phyloP scores from a whole-genome alignment of 108 stramenopile species.

The Pseudonitzschia delicatissima region DNA sequence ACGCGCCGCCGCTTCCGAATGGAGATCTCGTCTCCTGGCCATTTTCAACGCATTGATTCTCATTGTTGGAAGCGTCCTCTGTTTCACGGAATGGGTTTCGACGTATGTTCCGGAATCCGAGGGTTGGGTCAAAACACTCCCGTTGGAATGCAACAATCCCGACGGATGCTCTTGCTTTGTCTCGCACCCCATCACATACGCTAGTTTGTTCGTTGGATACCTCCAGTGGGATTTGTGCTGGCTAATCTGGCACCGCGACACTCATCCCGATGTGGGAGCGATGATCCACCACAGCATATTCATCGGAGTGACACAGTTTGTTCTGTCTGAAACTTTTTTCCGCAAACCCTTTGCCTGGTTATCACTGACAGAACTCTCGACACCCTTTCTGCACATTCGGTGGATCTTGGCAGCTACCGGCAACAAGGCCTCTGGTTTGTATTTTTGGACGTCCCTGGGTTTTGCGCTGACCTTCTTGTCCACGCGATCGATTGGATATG shows the following conservation, averaged over 20 bases:
- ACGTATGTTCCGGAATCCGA: background rate
- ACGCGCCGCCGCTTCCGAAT: constrained; percentile 1
- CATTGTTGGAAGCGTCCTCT: constrained; percentile 9
- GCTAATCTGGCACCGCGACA: constrained; percentile 14
- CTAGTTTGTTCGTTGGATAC: constrained; percentile 20
- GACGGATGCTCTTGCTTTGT: background rate
- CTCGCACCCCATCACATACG: constrained; percentile 1
- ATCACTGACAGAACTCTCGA: constrained; percentile 16
- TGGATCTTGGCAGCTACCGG: constrained; percentile 13
- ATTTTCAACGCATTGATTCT: constrained; percentile 10
- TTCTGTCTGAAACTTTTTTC: constrained; percentile 4
- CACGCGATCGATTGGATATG: constrained; percentile 14
- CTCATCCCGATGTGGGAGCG: constrained; percentile 1
- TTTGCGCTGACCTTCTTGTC: constrained; percentile 13
- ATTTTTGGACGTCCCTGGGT: background rate
- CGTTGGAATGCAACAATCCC: background rate
- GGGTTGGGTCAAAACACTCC: constrained; percentile 7
- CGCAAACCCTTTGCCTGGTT: constrained; percentile 25
- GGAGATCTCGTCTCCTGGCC: constrained; percentile 15
- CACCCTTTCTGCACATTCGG: constrained; percentile 19
- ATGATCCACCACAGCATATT: constrained; percentile 18
- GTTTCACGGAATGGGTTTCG: constrained; percentile 19
- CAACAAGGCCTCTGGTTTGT: background rate
- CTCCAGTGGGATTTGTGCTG: constrained; percentile 19
- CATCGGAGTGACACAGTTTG: constrained; percentile 15